A percentile compares a stretch with the other conserved stretches of the same genome.
Conservation (phyloP, 2,329 filamentous ascomycete species). For the Dactylellina sp. region DNA sequence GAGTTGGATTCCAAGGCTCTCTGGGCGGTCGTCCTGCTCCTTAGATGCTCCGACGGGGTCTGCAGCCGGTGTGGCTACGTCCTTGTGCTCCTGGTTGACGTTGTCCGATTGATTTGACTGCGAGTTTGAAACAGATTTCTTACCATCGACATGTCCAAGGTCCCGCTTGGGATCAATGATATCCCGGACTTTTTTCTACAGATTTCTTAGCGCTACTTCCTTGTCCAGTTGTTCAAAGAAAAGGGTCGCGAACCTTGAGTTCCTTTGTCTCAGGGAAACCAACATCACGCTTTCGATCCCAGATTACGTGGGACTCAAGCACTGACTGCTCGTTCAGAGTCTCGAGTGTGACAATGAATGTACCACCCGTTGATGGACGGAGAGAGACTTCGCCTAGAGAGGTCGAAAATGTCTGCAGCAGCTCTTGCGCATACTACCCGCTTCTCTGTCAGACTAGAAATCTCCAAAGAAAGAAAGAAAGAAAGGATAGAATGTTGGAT, state of each 20-base stretch:
- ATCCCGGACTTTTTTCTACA: slow-evolving; percentile 53
- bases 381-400: slow-evolving; percentile 87
- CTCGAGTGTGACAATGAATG: slow-evolving; percentile 74
- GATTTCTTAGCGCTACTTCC: slow-evolving; percentile 3
- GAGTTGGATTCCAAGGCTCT: slow-evolving; percentile 17
- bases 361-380: slow-evolving; percentile 83
- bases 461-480: too few relatives aligned
- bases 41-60: slow-evolving; percentile 1
- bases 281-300: slow-evolving; percentile 87
- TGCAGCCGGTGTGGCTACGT: slow-evolving; percentile 3
- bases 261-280: slow-evolving; percentile 79
- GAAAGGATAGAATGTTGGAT: too few relatives aligned
- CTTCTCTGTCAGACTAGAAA: too few relatives aligned
- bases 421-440: slow-evolving; percentile 89
- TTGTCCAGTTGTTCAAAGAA: background rate
- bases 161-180: slow-evolving; percentile 51
- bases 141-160: slow-evolving; percentile 53
- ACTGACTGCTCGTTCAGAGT: slow-evolving; percentile 32
- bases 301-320: slow-evolving; percentile 69
- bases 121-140: slow-evolving; percentile 31
- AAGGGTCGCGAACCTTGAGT: slow-evolving; percentile 32
- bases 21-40: slow-evolving; percentile 9
- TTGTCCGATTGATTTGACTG: background rate
- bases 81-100: background rate
- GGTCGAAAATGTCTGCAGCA: slow-evolving; percentile 90